Base-by-base conservation (phyloP, 164 flowering plant genomes). In the Magnolia changhungtana region DNA sequence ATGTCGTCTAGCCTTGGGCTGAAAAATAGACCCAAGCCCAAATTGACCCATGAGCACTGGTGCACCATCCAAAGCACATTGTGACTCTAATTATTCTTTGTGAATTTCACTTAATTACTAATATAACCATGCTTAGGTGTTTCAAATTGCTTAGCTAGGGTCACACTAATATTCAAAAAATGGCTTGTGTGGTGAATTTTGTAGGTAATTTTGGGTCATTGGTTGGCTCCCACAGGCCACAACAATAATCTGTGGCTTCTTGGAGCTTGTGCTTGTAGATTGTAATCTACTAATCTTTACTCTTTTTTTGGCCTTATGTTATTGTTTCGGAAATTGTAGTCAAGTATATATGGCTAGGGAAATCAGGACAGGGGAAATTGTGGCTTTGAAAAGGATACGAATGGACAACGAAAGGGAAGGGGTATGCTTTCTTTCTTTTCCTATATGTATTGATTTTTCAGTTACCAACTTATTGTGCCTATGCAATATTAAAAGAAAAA, bases 351-450 rank as follows among this genome's bases (percentile, higher is more conserved):
- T 91, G 97, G 99, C 99, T 16, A 90, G 78, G 82, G 99, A 96
- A 82, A 89, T 82, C 24, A 80, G 76, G 76, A 92, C 97, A 0
- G 99, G 99, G 55, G 98, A 92, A 80, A 89, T 94, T 80, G 99
- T 94, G 74, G 99, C 99, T 72, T 80, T 96, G 89, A 96, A 94
- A 76, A 96, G 89, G 82, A 96, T 96, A 67, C 86, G 98, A 31
- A 94, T 94, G 98, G 99, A 96, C 79, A 94, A 94, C 83, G 97
- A 94, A 76, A 89, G 91, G 84, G 98, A 96, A 80, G 99, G 99
- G 89, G 98, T 93, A 90, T 63, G 76, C 29, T 69, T 69, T 18
- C 24, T 45, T 72, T 4, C 3, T 18, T 31, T 49, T 21, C 2
- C 59, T 55, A 8, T 8, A 0, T 55, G 16, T 55, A 9, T 50